phyloP scores from a whole-genome alignment of 2,329 filamentous ascomycete genomes.

The Sporothrix inflata region DNA sequence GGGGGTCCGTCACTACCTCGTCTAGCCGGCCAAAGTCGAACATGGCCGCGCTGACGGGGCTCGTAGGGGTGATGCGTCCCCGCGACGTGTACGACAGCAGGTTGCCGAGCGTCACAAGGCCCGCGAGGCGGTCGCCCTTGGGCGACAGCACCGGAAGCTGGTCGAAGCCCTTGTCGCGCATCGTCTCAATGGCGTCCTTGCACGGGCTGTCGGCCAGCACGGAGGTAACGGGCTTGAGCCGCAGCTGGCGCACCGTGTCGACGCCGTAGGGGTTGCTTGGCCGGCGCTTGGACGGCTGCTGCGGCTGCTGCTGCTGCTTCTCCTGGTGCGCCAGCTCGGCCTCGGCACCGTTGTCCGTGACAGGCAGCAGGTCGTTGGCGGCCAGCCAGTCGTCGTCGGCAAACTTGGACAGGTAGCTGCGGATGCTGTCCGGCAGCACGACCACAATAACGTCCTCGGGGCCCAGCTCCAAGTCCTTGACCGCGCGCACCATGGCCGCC shows the following conservation, averaged over 20 bases:
- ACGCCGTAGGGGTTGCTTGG: constrained; percentile 71
- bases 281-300: constrained; percentile 38
- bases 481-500: constrained; percentile 75
- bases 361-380: constrained; percentile 87
- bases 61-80: constrained; percentile 74
- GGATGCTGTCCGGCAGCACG: constrained; percentile 90
- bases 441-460: constrained; percentile 90
- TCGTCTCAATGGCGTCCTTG: constrained; percentile 90
- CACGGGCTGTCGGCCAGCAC: constrained; percentile 72
- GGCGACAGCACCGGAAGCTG: constrained; percentile 87
- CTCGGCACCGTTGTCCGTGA: constrained; percentile 51
- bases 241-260: constrained; percentile 79
- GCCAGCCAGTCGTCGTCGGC: constrained; percentile 98
- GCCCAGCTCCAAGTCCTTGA: constrained; percentile 74
- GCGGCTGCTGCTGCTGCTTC: constrained; percentile 40
- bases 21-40: constrained; percentile 89
- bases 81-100: constrained; percentile 87
- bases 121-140: constrained; percentile 74
- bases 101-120: constrained; percentile 93
- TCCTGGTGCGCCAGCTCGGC: constrained; percentile 45
- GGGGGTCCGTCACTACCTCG: constrained; percentile 88
- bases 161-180: constrained; percentile 98
- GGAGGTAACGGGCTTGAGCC: constrained; percentile 92
- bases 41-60: constrained; percentile 85
- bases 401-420: constrained; percentile 97